Evolutionary conservation across 768 basidiomycete genomes (phyloP), one percentile per base, ranked within the genome.

Genomic region (Mycena venus): DNA sequence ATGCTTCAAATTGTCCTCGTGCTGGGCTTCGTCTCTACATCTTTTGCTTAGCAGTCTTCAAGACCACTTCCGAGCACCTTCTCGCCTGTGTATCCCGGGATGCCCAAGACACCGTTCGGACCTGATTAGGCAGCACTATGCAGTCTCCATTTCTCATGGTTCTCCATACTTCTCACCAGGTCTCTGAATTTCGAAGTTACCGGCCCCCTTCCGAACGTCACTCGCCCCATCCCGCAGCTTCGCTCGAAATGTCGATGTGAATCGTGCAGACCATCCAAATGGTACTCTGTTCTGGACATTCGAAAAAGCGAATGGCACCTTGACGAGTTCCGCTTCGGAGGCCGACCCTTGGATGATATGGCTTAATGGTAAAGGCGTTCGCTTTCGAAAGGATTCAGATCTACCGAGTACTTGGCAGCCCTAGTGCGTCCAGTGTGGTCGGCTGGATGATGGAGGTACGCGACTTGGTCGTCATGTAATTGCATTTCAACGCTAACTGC

Each of bases 261-360:
- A 90, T 70, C 87, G 92, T 60, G 80, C 82, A 5, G 87, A 86
- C 40, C 92, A 92, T 78, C 90, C 90, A 0, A 92, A 93, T 59
- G 82, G 92, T 66, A 92, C 92, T 0, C 84, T 93, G 27, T 93
- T 92, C 79, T 86, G 88, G 83, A 91, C 87, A 10, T 91, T 91
- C 75, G 92, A 93, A 77, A 90, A 89, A 53, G 81, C 82, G 1
- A 80, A 84, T 23, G 91, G 90, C 2, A 92, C 92, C 3, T 82
- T 94, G 64, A 93, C 90, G 14, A 81, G 78, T 11, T 80, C 65
- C 32, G 61, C 72, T 14, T 25, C 61, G 53, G 75, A 81, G 4
- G 60, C 68, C 17, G 85, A 90, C 34, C 93, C 93, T 4, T 94
- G 93, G 93, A 88, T 88, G 4, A 90, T 94, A 42, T 94, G 93